phyloP scores from a whole-genome alignment of 768 basidiomycete genomes.

The Mycena filopes region DNA sequence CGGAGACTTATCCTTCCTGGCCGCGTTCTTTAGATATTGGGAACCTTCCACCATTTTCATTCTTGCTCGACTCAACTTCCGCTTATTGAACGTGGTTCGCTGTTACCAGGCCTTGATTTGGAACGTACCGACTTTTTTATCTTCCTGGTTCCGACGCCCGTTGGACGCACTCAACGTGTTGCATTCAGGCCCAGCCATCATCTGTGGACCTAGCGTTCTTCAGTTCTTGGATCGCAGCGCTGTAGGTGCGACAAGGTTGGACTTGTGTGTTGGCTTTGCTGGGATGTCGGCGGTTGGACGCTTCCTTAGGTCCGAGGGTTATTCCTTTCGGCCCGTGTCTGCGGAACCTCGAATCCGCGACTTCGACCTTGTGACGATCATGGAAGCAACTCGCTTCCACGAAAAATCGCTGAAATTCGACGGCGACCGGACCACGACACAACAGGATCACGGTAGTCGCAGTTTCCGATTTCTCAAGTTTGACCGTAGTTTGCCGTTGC shows the following conservation, averaged over 20 bases:
- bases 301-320: neutral
- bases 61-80: neutral
- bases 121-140: neutral
- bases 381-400: neutral
- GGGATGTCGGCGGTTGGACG: neutral
- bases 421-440: neutral
- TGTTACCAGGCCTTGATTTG: neutral
- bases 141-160: neutral
- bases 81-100: neutral
- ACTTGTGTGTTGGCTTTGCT: neutral
- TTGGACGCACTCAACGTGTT: neutral
- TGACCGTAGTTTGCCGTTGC: neutral
- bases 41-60: conserved; percentile 1
- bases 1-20: neutral
- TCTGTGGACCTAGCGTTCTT: neutral
- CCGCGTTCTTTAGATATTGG: neutral
- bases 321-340: neutral
- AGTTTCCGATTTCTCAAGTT: neutral
- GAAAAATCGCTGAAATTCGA: neutral
- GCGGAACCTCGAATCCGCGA: neutral
- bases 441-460: neutral
- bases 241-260: neutral
- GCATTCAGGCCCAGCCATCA: neutral
- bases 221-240: neutral
- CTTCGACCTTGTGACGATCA: neutral